These are phyloP conservation scores for Pulveroboletus sp. DNA, from an alignment of 768 basidiomycete genomes.

Conservation along the genomic window DNA sequence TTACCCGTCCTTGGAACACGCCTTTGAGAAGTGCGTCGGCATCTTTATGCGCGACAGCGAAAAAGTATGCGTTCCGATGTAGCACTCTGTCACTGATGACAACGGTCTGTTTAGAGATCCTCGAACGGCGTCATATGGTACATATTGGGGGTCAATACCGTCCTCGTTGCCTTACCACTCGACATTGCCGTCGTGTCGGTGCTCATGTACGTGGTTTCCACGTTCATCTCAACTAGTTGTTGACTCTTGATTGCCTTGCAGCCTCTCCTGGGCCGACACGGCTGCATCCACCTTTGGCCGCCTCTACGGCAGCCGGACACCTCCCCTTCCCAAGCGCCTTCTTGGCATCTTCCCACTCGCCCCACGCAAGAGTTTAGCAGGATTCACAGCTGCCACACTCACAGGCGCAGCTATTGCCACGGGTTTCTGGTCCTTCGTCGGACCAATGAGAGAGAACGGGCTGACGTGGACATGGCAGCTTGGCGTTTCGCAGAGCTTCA, in stretches of 20 bases:
- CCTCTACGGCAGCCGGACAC: conserved; percentile 72
- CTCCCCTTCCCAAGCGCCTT: conserved; percentile 51
- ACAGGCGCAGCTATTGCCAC: conserved; percentile 68
- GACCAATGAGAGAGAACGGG: conserved; percentile 41
- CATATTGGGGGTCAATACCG: conserved; percentile 80
- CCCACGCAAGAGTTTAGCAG: conserved; percentile 80
- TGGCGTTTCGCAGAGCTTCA: conserved; percentile 40
- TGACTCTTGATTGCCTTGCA: conserved; percentile 26
- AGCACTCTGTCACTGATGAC: background rate
- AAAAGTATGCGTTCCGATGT: conserved; percentile 43
- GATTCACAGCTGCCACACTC: conserved; percentile 73
- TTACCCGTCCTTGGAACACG: conserved; percentile 57
- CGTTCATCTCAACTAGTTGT: background rate
- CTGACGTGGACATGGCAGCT: conserved; percentile 57
- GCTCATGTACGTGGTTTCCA: conserved; percentile 66
- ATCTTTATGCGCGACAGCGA: conserved; percentile 91
- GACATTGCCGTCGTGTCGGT: conserved; percentile 90
- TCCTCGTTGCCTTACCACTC: conserved; percentile 70
- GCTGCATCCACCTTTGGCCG: conserved; percentile 90
- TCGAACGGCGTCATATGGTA: conserved; percentile 90
- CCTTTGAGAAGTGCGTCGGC: conserved; percentile 72
- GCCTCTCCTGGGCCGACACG: conserved; percentile 95
- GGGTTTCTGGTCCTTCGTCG: conserved; percentile 71
- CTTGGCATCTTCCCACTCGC: conserved; percentile 62
- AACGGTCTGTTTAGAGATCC: conserved; percentile 37